phyloP scores from a whole-genome alignment of 2,329 filamentous ascomycete species.

The Pseudogymnoascus sp. region DNA sequence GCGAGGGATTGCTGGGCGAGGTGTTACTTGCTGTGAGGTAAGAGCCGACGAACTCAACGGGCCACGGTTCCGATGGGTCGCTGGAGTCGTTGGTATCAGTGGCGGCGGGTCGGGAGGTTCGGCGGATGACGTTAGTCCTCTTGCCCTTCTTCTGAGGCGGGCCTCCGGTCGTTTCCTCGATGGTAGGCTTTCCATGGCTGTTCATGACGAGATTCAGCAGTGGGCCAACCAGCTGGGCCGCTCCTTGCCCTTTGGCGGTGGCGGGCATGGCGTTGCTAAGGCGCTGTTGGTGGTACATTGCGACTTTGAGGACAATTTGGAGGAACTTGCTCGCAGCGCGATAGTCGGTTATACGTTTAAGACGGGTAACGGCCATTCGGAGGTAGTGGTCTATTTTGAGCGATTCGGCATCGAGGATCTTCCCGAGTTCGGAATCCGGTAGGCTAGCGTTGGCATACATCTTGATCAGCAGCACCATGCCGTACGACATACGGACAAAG shows the following conservation, averaged over 20 bases:
- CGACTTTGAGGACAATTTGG: slow-evolving; percentile 6
- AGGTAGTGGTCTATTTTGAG: slow-evolving; percentile 57
- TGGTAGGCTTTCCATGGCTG: background rate
- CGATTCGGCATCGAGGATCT: slow-evolving; percentile 54
- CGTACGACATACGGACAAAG: slow-evolving; percentile 43
- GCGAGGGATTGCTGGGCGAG: background rate
- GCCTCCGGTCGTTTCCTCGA: background rate
- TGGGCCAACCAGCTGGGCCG: background rate
- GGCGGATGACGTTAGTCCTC: background rate
- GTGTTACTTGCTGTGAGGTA: background rate
- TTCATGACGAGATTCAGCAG: slow-evolving; percentile 6
- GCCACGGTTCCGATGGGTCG: background rate
- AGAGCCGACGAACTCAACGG: background rate
- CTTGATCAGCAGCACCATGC: slow-evolving; percentile 46
- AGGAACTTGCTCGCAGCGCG: slow-evolving; percentile 6
- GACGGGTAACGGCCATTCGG: slow-evolving; percentile 50
- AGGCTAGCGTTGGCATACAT: slow-evolving; percentile 50
- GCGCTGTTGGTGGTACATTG: slow-evolving; percentile 5
- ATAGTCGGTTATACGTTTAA: slow-evolving; percentile 1
- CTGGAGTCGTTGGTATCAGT: background rate
- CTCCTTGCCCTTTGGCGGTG: background rate
- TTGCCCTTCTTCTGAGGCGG: background rate
- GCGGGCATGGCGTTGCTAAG: background rate
- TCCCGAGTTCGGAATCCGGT: slow-evolving; percentile 54
- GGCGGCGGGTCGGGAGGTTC: background rate